Conservation (phyloP, 352 stramenopile species). For the Phytopythium kandeliae region DNA sequence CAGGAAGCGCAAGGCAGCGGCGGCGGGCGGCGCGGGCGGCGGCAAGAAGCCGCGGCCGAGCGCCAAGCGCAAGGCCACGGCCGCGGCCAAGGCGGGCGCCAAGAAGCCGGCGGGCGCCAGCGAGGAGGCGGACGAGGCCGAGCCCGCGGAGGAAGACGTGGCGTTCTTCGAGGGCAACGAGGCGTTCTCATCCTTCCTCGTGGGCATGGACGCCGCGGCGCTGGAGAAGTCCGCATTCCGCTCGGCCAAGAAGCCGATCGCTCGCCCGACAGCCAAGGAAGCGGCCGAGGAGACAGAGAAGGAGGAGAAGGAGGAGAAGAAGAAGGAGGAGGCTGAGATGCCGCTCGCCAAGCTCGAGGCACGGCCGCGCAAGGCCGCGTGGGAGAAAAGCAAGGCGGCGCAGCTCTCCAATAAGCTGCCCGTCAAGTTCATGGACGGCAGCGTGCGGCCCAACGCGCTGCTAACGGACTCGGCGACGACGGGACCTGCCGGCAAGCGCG, state of each 20-base stretch:
- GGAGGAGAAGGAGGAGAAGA: conserved; percentile 14
- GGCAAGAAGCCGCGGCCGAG: conserved; percentile 37
- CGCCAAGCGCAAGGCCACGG: neutral
- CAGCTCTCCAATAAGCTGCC: conserved; percentile 69
- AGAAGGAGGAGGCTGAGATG: conserved; percentile 25
- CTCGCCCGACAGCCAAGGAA: conserved; percentile 7
- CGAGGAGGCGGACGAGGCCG: conserved; percentile 43
- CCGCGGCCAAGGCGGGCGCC: neutral
- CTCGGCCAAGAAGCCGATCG: conserved; percentile 28
- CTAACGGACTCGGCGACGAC: conserved; percentile 47
- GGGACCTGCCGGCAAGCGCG: conserved; percentile 8
- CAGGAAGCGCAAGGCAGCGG: conserved; percentile 38
- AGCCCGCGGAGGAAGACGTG: conserved; percentile 74
- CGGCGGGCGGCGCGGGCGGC: conserved; percentile 8
- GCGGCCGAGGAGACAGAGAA: conserved; percentile 8
- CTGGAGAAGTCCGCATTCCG: conserved; percentile 39
- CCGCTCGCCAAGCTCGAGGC: conserved; percentile 78
- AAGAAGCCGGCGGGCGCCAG: conserved; percentile 11
- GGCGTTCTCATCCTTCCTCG: conserved; percentile 67
- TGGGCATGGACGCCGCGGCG: conserved; percentile 71
- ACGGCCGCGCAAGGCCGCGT: conserved; percentile 50
- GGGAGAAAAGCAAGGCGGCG: conserved; percentile 48
- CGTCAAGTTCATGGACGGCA: conserved; percentile 86
- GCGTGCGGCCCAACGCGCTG: conserved; percentile 68
- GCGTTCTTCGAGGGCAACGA: conserved; percentile 73